Percentiles rank a stretch among this genome's conserved stretches.
Conservation (phyloP, 495 filamentous ascomycete genomes). For the Aspergillus sparsus region DNA sequence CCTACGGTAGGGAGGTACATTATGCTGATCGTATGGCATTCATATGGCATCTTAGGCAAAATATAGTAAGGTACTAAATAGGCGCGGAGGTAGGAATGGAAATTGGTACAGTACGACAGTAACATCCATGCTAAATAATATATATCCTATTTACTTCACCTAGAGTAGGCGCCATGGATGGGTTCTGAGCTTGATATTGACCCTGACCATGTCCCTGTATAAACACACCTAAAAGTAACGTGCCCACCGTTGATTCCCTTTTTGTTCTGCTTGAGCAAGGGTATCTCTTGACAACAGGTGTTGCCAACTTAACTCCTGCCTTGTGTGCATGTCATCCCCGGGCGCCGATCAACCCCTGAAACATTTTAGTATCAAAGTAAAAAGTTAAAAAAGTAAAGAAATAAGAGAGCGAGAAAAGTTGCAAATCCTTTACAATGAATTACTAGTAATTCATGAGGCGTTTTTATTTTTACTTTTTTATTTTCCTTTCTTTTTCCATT, state of each 20-base stretch:
- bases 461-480: background rate
- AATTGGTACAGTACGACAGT: background rate
- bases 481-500: background rate
- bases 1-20: background rate
- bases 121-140: no score
- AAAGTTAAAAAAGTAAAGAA: slow-evolving; percentile 12
- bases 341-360: slow-evolving; percentile 28
- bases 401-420: slow-evolving; percentile 10
- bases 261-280: slow-evolving; percentile 3
- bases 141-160: no score
- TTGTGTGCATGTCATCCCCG: slow-evolving; percentile 27
- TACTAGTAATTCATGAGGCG: background rate
- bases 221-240: background rate
- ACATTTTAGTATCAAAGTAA: slow-evolving; percentile 12
- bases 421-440: slow-evolving; percentile 1
- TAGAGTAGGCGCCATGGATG: no score
- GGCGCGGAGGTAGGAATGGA: background rate
- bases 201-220: background rate
- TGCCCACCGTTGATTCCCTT: background rate
- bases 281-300: slow-evolving; percentile 5
- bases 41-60: slow-evolving; percentile 10
- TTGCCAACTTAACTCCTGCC: slow-evolving; percentile 8
- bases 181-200: background rate
- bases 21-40: slow-evolving; percentile 12
- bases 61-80: background rate